Evolutionary conservation across 148 eudicot species (phyloP).

Genomic region (Diospyros lotus): DNA sequence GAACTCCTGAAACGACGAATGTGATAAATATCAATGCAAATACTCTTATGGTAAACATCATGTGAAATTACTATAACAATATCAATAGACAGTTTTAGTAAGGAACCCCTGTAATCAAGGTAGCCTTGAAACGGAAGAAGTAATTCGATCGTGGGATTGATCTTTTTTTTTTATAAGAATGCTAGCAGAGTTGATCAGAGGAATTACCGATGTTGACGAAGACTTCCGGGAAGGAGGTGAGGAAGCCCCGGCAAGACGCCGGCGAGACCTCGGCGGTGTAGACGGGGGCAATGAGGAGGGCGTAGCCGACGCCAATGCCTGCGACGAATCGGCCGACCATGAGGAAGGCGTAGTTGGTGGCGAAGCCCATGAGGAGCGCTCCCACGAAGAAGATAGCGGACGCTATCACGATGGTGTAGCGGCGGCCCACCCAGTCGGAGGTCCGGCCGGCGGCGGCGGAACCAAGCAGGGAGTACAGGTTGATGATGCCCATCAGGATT

Average conservation of each 20-base stretch:
- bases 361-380: slow-evolving; percentile 41
- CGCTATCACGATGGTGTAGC: slow-evolving; percentile 42
- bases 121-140: no score
- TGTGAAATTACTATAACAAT: no score
- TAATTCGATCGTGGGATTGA: no score
- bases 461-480: slow-evolving; percentile 40
- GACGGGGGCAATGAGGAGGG: slow-evolving; percentile 59
- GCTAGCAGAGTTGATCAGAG: no score
- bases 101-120: no score
- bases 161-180: no score
- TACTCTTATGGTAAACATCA: no score
- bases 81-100: no score
- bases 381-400: slow-evolving; percentile 38
- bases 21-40: no score
- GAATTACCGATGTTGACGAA: slow-evolving; percentile 59
- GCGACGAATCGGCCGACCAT: slow-evolving; percentile 51
- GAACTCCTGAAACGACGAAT: slow-evolving; percentile 16
- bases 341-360: slow-evolving; percentile 43
- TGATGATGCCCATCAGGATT: slow-evolving; percentile 33
- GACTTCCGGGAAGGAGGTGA: slow-evolving; percentile 81
- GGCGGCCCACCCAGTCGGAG: slow-evolving; percentile 49
- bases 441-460: slow-evolving; percentile 45
- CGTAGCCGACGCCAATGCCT: slow-evolving; percentile 47
- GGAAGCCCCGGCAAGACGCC: slow-evolving; percentile 65
- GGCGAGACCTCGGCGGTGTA: slow-evolving; percentile 90